Percentiles rank a stretch among this genome's conserved stretches.
phyloP scores from a whole-genome alignment of 345 rosid genomes.

The Salix caprea region DNA sequence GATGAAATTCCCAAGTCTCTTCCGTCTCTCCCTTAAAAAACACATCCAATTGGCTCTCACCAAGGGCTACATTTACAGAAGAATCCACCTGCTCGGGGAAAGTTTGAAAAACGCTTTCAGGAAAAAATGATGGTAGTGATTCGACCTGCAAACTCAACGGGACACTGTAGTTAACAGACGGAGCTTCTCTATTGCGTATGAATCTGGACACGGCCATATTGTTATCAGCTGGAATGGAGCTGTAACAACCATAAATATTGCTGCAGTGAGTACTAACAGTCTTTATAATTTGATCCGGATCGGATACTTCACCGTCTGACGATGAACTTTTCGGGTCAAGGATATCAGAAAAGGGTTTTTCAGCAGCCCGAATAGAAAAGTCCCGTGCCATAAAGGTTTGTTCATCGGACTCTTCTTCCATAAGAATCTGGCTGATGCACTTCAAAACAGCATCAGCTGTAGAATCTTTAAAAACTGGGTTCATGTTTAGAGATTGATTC shows the following conservation, averaged over 20 bases:
- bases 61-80: neutral
- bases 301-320: neutral
- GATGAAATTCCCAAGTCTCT: neutral
- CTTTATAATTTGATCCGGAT: neutral
- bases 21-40: neutral
- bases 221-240: neutral
- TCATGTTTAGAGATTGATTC: neutral
- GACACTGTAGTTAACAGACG: neutral
- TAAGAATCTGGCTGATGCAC: neutral
- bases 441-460: neutral
- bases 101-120: neutral
- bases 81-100: neutral
- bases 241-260: neutral
- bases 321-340: conserved; percentile 1
- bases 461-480: neutral
- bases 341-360: conserved; percentile 20
- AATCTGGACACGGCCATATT: neutral
- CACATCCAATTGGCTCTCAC: neutral
- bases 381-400: neutral
- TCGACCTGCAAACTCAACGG: neutral
- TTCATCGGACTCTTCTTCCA: neutral
- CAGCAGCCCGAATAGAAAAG: conserved; percentile 16
- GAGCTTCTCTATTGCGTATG: neutral
- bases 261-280: neutral
- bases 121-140: neutral